Percentiles rank a stretch among this genome's conserved stretches.
Conservation (phyloP, 1,139 yeast genomes). For the Spathaspora sp. region DNA sequence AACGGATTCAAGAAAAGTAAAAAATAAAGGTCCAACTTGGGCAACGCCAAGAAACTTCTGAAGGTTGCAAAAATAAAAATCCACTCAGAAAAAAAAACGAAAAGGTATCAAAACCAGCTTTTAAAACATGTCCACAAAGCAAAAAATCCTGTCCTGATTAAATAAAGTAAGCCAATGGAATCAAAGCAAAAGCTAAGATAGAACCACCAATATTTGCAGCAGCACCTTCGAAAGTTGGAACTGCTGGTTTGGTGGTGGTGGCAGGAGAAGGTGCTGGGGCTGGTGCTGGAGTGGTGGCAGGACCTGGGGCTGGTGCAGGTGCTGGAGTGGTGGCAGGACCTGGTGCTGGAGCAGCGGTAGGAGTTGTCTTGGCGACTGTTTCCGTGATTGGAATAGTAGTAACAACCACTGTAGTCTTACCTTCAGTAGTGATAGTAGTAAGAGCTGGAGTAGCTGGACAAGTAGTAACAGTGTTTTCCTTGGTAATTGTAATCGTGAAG, state of each 20-base stretch:
- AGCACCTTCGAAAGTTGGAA: conserved; percentile 15
- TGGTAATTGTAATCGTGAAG: conserved; percentile 15
- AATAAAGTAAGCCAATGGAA: conserved; percentile 20
- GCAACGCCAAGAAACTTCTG: background rate
- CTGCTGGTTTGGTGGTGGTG: conserved; percentile 8
- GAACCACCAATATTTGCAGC: conserved; percentile 25
- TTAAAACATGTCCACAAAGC: background rate
- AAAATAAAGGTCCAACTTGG: background rate
- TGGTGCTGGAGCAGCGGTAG: conserved; percentile 11
- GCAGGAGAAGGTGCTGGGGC: conserved; percentile 7
- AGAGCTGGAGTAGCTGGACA: conserved; percentile 17
- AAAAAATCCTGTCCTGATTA: background rate
- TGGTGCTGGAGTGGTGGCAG: conserved; percentile 7
- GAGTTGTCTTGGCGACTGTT: conserved; percentile 10
- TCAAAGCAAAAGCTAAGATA: conserved; percentile 24
- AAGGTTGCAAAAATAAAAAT: background rate
- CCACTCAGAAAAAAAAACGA: background rate
- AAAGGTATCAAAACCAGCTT: background rate
- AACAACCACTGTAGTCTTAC: conserved; percentile 27
- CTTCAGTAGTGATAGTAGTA: conserved; percentile 24
- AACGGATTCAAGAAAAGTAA: background rate
- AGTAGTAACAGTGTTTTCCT: conserved; percentile 8
- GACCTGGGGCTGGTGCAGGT: conserved; percentile 12
- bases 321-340: conserved; percentile 12
- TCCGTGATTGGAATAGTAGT: conserved; percentile 29